Base-by-base conservation (phyloP, 164 flowering plant species). In the Magnolia changhungtana region DNA sequence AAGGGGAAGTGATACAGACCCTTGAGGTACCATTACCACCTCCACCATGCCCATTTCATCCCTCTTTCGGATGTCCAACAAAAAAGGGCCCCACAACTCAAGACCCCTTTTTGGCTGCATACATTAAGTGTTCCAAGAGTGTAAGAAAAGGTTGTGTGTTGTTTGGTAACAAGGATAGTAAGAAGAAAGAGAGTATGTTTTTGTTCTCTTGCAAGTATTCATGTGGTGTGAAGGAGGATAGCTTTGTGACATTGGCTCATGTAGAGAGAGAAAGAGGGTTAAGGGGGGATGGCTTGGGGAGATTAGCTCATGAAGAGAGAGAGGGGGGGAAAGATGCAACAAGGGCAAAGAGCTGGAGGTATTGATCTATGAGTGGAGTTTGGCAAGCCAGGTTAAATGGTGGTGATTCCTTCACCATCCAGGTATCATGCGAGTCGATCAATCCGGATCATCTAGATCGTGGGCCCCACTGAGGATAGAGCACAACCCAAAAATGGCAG, bases 91-190 rank as follows among this genome's bases (percentile, higher is more conserved):
- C 77, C 19, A 70, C 59, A 8, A 72, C 72, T 10, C 83, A 82
- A 13, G 90, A 86, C 75, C 90, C 90, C 4, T 88, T 88, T 72
- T 27, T 85, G 14, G 86, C 81, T 7, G 89, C 90, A 61, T 85
- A 81, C 45, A 84, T 80, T 74, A 81, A 82, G 74, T 86, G 90
- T 81, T 82, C 87, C 55, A 85, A 86, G 75, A 80, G 51, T 52
- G 20, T n/a, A 1, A 66, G 24, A 63, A 55, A 55, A 55, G 59
- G 73, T 10, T 50, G 68, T 18, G 71, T 58, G 69, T 55, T 27
- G 78, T 11, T n/a, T 50, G 51, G 19, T 52, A 19, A 29, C 1
- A 70, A 65, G 8, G 76, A 76, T 52, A 78, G n/a, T 59, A 21
- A 10, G 45, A 1, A 58, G 31, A 13, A 16, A 18, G 71, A 75